Base-by-base conservation (phyloP, 225 moss, liverwort and hornwort species). In the Polytrichum formosum region DNA sequence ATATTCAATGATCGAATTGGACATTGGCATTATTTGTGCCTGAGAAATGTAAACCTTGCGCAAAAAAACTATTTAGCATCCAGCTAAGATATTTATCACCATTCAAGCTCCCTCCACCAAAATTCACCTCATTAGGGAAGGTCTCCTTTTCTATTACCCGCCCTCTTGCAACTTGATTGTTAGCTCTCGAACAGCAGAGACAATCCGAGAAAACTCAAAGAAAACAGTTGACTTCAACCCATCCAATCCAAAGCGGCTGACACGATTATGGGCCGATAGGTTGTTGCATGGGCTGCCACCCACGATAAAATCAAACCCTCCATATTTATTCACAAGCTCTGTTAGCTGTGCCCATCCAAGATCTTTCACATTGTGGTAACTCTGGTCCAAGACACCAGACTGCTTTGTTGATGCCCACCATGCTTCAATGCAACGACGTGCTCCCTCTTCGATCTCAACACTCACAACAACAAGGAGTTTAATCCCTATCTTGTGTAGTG, bases 201-300 rank as follows among this genome's bases (percentile, higher is more conserved):
- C 78, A 77, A 93, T 80, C 5, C 93, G 72, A 0, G 91, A 83
- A 67, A 87, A 93, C 75, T 93, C 91, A 66, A 91, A 93, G 72
- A 93, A 93, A 55, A 80, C 72, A 10, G 79, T 74, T 0, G 93
- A 93, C 16, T 81, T 77, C 61, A 75, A 26, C 22, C 92, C 92
- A 30, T 75, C 85, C 3, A 94, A 69, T 27, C 94, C 92, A 28
- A 71, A 66, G 0, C 92, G 84, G 9, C 74, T 72, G 53, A 74
- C 73, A 29, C 88, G 83, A 56, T 92, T 94, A 59, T 74, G 92
- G 23, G 89, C 92, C 0, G 92, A 83, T 0, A 94, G 68, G 54
- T 94, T 94, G 28, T 92, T 94, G 73, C 94, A 94, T 0, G 94
- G 92, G 28, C 92, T 94, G 7, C 94, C 94, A 18, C 94, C 94